These are phyloP conservation scores for Penicillium nucicola DNA, from an alignment of 495 filamentous ascomycete species.

Conservation along the genomic window DNA sequence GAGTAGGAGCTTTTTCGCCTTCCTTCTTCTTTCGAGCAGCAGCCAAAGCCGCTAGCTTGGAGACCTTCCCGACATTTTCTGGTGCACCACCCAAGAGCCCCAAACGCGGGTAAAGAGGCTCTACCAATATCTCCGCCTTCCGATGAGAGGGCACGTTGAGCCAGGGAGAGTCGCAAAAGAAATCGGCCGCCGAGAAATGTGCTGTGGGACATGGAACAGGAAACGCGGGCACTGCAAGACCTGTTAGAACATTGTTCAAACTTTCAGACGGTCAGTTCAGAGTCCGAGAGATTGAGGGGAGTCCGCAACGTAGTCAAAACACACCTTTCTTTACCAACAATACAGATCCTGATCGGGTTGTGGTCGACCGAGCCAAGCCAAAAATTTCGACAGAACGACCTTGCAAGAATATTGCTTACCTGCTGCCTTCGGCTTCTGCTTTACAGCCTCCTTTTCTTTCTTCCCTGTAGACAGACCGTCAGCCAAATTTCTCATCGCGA, in stretches of 20 bases:
- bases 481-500: background rate
- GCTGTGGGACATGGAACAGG: conserved; percentile 23
- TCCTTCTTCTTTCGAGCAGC: conserved; percentile 85
- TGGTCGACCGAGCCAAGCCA: conserved; percentile 34
- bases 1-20: conserved; percentile 48
- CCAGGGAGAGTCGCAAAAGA: conserved; percentile 89
- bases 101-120: conserved; percentile 55
- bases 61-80: conserved; percentile 61
- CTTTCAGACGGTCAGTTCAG: conserved; percentile 34
- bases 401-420: conserved; percentile 46
- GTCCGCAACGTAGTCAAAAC: conserved; percentile 13
- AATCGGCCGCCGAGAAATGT: conserved; percentile 48
- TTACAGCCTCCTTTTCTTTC: conserved; percentile 38
- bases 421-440: conserved; percentile 33
- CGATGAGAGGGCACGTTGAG: conserved; percentile 69
- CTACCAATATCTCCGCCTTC: conserved; percentile 61
- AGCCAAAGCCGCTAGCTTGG: conserved; percentile 85
- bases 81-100: conserved; percentile 75
- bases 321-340: conserved; percentile 8
- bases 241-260: conserved; percentile 44
- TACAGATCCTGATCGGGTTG: background rate
- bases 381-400: conserved; percentile 9
- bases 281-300: conserved; percentile 10
- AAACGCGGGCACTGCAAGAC: conserved; percentile 36
- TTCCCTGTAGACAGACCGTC: conserved; percentile 29